Conservation (phyloP, 2,329 filamentous ascomycete genomes). For the Epichloe hybrida region DNA sequence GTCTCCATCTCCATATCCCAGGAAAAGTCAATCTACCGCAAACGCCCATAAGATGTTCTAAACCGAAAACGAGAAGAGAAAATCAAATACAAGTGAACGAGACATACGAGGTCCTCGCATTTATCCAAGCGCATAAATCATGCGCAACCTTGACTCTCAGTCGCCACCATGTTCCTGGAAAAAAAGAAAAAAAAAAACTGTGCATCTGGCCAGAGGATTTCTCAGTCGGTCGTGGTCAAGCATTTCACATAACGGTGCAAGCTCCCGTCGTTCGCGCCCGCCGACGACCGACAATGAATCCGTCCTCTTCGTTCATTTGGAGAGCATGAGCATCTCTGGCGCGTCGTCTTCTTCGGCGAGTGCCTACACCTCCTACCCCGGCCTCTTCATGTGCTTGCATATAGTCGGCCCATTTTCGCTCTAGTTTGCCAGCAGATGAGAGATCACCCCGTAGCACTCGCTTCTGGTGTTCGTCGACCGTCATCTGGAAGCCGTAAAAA, state of each 20-base stretch:
- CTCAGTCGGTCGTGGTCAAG: not conserved
- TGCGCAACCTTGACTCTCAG: not conserved
- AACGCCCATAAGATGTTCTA: not conserved
- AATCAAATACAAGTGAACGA: not conserved
- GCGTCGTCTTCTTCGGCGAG: constrained; percentile 57
- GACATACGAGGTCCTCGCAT: not conserved
- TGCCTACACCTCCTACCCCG: constrained; percentile 50
- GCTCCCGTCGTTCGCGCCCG: constrained; percentile 50
- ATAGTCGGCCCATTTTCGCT: constrained; percentile 84
- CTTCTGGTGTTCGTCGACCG: constrained; percentile 85
- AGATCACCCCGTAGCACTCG: constrained; percentile 69
- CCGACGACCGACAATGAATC: constrained; percentile 40
- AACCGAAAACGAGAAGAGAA: not conserved
- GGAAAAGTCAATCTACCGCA: not conserved
- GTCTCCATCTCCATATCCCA: not conserved
- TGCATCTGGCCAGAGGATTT: not conserved
- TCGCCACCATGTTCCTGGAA: not conserved
- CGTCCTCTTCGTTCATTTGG: constrained; percentile 71
- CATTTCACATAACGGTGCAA: constrained; percentile 50
- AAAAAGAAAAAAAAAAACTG: not conserved
- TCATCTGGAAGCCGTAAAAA: constrained; percentile 92
- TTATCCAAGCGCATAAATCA: not conserved
- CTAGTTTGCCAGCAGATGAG: constrained; percentile 59
- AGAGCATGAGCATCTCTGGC: constrained; percentile 70
- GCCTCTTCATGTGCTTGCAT: constrained; percentile 89